Evolutionary conservation across 176 grass and related monocot genomes (phyloP).

Genomic region (Tillandsia fasciculata): DNA sequence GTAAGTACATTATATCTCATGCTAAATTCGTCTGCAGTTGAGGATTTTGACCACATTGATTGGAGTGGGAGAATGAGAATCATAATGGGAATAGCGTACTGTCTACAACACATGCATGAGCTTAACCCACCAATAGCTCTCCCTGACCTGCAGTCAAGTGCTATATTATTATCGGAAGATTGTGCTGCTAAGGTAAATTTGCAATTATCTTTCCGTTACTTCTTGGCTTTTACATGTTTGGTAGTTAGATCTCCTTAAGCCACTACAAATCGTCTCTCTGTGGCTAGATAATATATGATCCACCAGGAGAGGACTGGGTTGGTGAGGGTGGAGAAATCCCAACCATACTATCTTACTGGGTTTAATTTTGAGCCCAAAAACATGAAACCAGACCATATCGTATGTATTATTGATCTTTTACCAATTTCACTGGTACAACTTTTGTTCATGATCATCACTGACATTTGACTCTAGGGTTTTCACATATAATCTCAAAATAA

Average conservation of each 20-base stretch:
- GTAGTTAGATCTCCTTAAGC: conserved; percentile 5
- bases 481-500: no score
- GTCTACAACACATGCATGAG: conserved; percentile 84
- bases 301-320: no score
- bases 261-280: no score
- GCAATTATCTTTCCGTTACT: conserved; percentile 3
- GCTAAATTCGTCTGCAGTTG: conserved; percentile 38
- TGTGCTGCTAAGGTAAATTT: conserved; percentile 70
- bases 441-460: no score
- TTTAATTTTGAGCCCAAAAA: no score
- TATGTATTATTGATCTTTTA: no score
- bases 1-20: neutral
- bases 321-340: no score
- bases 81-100: conserved; percentile 83
- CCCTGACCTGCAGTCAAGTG: conserved; percentile 62
- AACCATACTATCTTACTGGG: no score
- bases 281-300: no score
- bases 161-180: conserved; percentile 89
- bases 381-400: no score
- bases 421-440: no score
- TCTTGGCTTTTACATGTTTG: neutral
- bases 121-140: conserved; percentile 63
- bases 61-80: conserved; percentile 90
- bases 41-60: conserved; percentile 89
- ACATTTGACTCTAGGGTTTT: no score